phyloP scores from a whole-genome alignment of 129 eudicot species.

The Oenanthe sinensis region DNA sequence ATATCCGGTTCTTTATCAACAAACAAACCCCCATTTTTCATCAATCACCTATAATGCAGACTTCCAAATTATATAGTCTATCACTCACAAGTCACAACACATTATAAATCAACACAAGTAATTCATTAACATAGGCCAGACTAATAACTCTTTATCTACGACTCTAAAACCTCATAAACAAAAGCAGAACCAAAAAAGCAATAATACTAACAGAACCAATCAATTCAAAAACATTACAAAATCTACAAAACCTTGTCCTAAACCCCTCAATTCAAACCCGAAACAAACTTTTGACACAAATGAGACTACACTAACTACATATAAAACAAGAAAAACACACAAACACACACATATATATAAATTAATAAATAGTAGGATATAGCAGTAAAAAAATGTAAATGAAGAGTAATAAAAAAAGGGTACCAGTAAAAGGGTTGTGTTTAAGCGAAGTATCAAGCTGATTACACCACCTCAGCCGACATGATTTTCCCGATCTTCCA shows the following conservation, averaged over 20 bases:
- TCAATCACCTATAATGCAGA: background rate
- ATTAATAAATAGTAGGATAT: too few species aligned
- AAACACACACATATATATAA: background rate
- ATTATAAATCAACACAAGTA: background rate
- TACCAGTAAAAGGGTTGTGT: conserved; percentile 66
- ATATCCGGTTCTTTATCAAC: background rate
- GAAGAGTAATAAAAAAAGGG: background rate
- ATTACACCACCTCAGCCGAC: conserved; percentile 69
- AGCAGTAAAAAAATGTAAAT: background rate
- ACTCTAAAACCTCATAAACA: background rate
- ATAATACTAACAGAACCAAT: background rate
- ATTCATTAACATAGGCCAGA: too few species aligned
- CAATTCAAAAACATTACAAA: background rate
- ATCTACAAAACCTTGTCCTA: background rate
- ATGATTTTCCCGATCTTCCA: conserved; percentile 66
- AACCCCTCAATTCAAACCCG: background rate
- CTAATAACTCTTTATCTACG: background rate
- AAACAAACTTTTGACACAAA: too few species aligned
- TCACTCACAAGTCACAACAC: background rate
- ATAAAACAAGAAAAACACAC: background rate
- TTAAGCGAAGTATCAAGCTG: conserved; percentile 61
- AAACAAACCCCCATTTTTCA: background rate
- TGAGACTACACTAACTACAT: background rate
- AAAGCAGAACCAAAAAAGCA: too few species aligned
- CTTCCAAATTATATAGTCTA: background rate